A percentile compares a stretch with the other conserved stretches of the same genome.
Evolutionary conservation across 805 yeast genomes (phyloP).

Genomic region (Lachancea lanzarotensis): DNA sequence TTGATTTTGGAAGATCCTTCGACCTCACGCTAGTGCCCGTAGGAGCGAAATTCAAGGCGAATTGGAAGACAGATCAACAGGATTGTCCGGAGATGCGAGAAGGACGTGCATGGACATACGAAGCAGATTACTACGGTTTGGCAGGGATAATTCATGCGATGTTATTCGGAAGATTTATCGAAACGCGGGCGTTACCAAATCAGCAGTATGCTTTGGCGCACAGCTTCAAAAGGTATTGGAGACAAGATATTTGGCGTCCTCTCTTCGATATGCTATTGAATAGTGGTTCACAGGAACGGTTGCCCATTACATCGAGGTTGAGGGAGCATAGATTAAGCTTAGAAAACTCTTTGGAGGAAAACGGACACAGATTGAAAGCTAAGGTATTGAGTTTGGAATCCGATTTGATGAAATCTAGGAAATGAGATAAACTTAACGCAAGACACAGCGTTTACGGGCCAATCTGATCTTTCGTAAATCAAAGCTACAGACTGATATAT

Average conservation of each 20-base stretch:
- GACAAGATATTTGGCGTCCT: constrained; percentile 59
- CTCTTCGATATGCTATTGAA: constrained; percentile 61
- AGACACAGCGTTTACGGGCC: neutral
- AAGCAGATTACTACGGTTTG: constrained; percentile 77
- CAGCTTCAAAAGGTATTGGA: constrained; percentile 69
- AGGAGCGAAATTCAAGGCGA: constrained; percentile 48
- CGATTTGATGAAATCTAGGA: constrained; percentile 17
- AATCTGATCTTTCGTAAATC: neutral
- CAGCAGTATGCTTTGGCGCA: constrained; percentile 36
- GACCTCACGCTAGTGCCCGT: constrained; percentile 54
- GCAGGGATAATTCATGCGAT: constrained; percentile 69
- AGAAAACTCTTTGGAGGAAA: constrained; percentile 10
- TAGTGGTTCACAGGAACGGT: constrained; percentile 35
- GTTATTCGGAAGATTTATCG: constrained; percentile 63
- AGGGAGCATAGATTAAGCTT: constrained; percentile 27
- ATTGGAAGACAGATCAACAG: constrained; percentile 56
- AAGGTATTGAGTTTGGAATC: constrained; percentile 35
- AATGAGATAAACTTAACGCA: neutral
- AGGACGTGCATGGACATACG: constrained; percentile 61
- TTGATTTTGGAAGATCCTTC: constrained; percentile 78
- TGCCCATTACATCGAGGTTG: constrained; percentile 40
- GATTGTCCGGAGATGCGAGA: constrained; percentile 69
- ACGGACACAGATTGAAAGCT: constrained; percentile 26
- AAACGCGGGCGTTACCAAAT: constrained; percentile 31
- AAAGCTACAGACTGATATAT: neutral